Percentiles rank a stretch among this genome's conserved stretches.
Conservation (phyloP, 306 rosid genomes). For the Prunus campanulata region DNA sequence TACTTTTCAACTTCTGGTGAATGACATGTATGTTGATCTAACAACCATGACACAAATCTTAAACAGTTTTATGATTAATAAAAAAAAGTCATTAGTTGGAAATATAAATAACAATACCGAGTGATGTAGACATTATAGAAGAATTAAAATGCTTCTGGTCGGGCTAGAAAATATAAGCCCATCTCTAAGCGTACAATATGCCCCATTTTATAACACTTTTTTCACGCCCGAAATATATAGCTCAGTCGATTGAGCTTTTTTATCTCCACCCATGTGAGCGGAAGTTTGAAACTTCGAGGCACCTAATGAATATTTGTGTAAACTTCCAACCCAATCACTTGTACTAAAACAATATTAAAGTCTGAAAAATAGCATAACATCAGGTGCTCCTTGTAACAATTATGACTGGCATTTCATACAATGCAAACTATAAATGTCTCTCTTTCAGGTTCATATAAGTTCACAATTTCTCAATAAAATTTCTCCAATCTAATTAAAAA, state of each 20-base stretch:
- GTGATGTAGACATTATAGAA: not conserved
- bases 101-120: no score
- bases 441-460: not conserved
- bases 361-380: not conserved
- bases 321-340: no score
- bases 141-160: not conserved
- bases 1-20: no score
- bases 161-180: not conserved
- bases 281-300: no score
- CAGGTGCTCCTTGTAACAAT: not conserved
- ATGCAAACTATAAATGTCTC: not conserved
- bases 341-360: not conserved
- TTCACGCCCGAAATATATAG: no score
- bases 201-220: not conserved
- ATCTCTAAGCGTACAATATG: not conserved
- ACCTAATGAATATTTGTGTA: no score
- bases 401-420: not conserved
- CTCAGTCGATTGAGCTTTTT: no score
- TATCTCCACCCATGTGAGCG: no score
- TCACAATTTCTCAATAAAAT: slow-evolving; percentile 3
- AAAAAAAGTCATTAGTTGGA: no score
- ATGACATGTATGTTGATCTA: no score
- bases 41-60: no score
- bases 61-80: no score
- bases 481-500: not conserved